Percentiles rank a stretch among this genome's conserved stretches.
Conservation (phyloP, 805 yeast species). For the Cyberlindnera galapagoensis region DNA sequence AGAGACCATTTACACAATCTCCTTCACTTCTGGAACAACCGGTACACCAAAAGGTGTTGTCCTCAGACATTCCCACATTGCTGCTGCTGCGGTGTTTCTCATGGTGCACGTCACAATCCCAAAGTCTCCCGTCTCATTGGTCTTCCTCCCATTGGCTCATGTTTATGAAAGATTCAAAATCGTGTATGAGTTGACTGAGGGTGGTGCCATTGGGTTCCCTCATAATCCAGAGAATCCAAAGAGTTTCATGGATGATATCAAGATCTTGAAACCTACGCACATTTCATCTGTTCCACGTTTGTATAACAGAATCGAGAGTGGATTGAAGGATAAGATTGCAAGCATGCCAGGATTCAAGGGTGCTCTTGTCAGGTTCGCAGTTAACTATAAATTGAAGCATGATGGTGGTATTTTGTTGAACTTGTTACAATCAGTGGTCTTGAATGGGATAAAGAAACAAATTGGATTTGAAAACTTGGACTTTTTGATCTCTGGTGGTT, state of each 20-base stretch:
- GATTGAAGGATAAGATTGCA: slow-evolving; percentile 42
- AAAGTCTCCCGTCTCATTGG: slow-evolving; percentile 24
- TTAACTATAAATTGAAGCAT: slow-evolving; percentile 36
- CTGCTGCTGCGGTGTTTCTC: slow-evolving; percentile 42
- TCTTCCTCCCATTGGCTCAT: slow-evolving; percentile 54
- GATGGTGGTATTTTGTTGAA: slow-evolving; percentile 23
- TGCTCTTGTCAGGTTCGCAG: slow-evolving; percentile 32
- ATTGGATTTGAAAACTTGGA: slow-evolving; percentile 42
- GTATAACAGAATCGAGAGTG: slow-evolving; percentile 55
- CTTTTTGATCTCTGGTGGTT: slow-evolving; percentile 50
- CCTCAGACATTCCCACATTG: slow-evolving; percentile 43
- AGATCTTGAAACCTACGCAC: slow-evolving; percentile 44
- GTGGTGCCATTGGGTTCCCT: slow-evolving; percentile 49
- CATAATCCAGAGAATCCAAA: slow-evolving; percentile 44
- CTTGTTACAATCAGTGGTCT: slow-evolving; percentile 32
- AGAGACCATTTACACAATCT: slow-evolving; percentile 50
- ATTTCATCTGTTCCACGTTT: slow-evolving; percentile 60
- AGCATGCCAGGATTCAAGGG: slow-evolving; percentile 41
- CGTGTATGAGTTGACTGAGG: slow-evolving; percentile 38
- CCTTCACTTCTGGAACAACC: slow-evolving; percentile 73
- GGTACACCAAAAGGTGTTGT: slow-evolving; percentile 72
- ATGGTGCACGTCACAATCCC: slow-evolving; percentile 30
- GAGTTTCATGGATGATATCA: slow-evolving; percentile 53
- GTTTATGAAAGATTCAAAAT: slow-evolving; percentile 44
- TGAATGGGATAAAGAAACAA: slow-evolving; percentile 37